Percentiles rank a stretch among this genome's conserved stretches.
phyloP scores from a whole-genome alignment of 2,329 filamentous ascomycete genomes.

The Metarhizium humberi region DNA sequence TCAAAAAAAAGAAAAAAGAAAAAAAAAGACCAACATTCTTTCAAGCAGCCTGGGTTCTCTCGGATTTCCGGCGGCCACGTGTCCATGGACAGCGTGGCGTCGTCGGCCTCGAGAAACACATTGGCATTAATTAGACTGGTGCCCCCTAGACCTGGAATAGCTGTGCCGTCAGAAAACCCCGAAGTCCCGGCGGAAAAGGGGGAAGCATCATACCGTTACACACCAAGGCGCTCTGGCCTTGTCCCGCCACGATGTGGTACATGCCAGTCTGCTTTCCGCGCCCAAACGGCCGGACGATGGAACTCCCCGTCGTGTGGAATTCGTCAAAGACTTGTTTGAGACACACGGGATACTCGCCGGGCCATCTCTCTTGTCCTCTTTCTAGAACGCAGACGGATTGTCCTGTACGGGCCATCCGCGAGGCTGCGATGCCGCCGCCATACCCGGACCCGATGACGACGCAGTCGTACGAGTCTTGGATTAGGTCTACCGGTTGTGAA shows the following conservation, averaged over 20 bases:
- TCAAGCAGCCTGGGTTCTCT: constrained; percentile 27
- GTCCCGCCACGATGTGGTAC: constrained; percentile 53
- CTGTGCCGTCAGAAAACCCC: constrained; percentile 5
- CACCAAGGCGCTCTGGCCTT: constrained; percentile 54
- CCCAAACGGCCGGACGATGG: constrained; percentile 22
- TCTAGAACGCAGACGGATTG: constrained; percentile 57
- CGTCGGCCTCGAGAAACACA: constrained; percentile 52
- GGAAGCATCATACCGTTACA: constrained; percentile 31
- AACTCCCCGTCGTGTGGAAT: constrained; percentile 45
- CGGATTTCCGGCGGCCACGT: constrained; percentile 52
- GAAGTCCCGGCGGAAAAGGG: background rate
- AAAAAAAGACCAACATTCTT: constrained; percentile 34
- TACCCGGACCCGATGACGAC: constrained; percentile 63
- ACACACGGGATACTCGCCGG: constrained; percentile 51
- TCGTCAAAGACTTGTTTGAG: constrained; percentile 37
- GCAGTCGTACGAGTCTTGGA: constrained; percentile 50
- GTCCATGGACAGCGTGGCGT: constrained; percentile 40
- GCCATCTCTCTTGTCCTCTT: constrained; percentile 55
- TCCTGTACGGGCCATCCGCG: constrained; percentile 47
- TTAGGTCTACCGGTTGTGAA: constrained; percentile 46
- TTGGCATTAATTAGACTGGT: constrained; percentile 60
- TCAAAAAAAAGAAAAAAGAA: no score
- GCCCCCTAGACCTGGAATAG: constrained; percentile 43
- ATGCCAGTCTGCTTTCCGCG: constrained; percentile 49
- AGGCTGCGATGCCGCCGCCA: constrained; percentile 56